These are phyloP conservation scores for Chloranthus sessilifolius DNA, from an alignment of 164 flowering plant species.

Conservation along the genomic window DNA sequence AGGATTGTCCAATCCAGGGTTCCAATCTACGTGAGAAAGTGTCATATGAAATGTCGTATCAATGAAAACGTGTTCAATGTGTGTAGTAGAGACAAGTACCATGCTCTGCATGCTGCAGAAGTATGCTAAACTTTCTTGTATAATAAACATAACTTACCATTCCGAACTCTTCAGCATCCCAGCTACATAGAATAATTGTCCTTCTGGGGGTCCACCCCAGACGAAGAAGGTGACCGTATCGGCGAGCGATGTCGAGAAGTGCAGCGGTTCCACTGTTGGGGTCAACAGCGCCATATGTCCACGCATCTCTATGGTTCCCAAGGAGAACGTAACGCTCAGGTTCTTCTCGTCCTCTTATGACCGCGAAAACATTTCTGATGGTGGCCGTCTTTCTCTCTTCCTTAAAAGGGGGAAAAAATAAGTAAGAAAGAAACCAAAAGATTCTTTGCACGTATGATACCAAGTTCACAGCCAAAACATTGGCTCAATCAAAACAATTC, in stretches of 20 bases:
- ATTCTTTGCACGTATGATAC: too few species aligned
- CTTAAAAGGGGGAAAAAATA: slow-evolving; percentile 24
- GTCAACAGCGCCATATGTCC: slow-evolving; percentile 99
- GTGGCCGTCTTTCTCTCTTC: slow-evolving; percentile 61
- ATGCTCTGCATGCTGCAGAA: too few species aligned
- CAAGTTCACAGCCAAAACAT: too few species aligned
- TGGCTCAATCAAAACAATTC: too few species aligned
- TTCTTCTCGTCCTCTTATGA: slow-evolving; percentile 74
- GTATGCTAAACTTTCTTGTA: too few species aligned
- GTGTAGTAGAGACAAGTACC: too few species aligned
- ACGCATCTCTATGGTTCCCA: slow-evolving; percentile 98
- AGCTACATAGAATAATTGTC: slow-evolving; percentile 84
- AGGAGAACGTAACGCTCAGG: slow-evolving; percentile 85
- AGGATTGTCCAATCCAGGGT: too few species aligned
- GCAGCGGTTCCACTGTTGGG: slow-evolving; percentile 98
- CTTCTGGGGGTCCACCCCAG: slow-evolving; percentile 83
- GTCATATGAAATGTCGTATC: too few species aligned
- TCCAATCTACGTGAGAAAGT: too few species aligned
- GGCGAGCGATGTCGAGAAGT: slow-evolving; percentile 83
- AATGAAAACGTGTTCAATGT: too few species aligned
- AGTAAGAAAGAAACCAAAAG: neutral
- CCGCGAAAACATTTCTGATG: slow-evolving; percentile 71
- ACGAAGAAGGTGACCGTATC: slow-evolving; percentile 50
- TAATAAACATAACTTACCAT: slow-evolving; percentile 55
- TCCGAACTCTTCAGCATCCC: slow-evolving; percentile 99